Evolutionary conservation across 352 stramenopile genomes (phyloP).

Genomic region (Thalassiosira livingstoniorum): DNA sequence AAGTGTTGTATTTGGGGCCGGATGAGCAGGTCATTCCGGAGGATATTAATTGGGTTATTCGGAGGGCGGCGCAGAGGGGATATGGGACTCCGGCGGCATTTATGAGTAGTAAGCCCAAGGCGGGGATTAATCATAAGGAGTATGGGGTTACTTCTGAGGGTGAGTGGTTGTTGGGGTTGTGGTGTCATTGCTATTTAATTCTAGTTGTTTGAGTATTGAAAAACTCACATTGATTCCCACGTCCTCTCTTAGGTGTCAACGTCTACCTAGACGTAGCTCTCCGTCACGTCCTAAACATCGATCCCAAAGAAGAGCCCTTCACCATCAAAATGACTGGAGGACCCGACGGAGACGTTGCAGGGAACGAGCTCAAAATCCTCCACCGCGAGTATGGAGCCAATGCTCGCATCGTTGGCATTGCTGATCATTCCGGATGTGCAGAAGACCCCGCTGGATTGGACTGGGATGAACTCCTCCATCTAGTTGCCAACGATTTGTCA

Average conservation of each 20-base stretch:
- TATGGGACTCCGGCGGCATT: slow-evolving; percentile 96
- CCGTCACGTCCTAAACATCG: slow-evolving; percentile 88
- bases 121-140: slow-evolving; percentile 97
- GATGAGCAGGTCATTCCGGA: slow-evolving; percentile 96
- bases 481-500: slow-evolving; percentile 89
- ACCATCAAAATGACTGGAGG: slow-evolving; percentile 97
- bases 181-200: too few species aligned
- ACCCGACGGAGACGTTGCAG: slow-evolving; percentile 96
- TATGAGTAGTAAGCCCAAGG: slow-evolving; percentile 95
- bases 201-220: too few species aligned
- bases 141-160: slow-evolving; percentile 97
- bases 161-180: too few species aligned
- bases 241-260: too few species aligned
- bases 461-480: slow-evolving; percentile 90
- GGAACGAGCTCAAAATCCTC: slow-evolving; percentile 98
- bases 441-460: slow-evolving; percentile 95
- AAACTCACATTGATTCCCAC: too few species aligned
- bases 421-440: slow-evolving; percentile 92
- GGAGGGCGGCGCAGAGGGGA: slow-evolving; percentile 91
- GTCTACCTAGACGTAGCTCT: slow-evolving; percentile 96
- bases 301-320: slow-evolving; percentile 90
- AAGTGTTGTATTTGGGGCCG: slow-evolving; percentile 97
- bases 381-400: slow-evolving; percentile 93
- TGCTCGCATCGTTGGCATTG: slow-evolving; percentile 92
- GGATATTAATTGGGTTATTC: slow-evolving; percentile 97